Percentiles rank a stretch among this genome's conserved stretches.
These are phyloP conservation scores for Glaciozyma antarctica DNA, from an alignment of 768 basidiomycete species.

Conservation along the genomic window DNA sequence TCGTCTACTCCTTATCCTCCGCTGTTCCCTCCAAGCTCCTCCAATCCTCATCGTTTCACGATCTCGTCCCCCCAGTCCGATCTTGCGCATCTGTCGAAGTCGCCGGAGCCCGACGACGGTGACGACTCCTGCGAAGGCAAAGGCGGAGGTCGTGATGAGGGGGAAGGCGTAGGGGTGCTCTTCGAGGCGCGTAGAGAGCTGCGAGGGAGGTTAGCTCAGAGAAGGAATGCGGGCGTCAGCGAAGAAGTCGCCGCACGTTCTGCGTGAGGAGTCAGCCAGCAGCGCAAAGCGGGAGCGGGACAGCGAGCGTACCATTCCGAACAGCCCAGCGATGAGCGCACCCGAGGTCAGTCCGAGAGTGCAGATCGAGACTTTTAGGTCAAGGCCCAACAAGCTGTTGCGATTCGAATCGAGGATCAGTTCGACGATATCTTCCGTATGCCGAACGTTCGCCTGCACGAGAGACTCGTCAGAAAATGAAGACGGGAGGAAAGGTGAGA, in stretches of 20 bases:
- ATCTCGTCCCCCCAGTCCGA: conserved; percentile 35
- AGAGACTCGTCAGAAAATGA: background rate
- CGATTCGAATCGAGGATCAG: conserved; percentile 92
- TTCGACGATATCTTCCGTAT: conserved; percentile 96
- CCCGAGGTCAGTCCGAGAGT: conserved; percentile 89
- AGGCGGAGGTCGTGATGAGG: conserved; percentile 53
- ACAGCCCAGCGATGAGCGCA: conserved; percentile 78
- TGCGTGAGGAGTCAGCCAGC: background rate
- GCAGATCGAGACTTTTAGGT: conserved; percentile 86
- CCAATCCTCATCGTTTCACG: background rate
- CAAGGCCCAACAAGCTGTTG: conserved; percentile 78
- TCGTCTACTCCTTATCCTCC: no score
- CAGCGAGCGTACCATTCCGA: conserved; percentile 60
- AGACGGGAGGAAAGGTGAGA: background rate
- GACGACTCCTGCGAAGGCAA: conserved; percentile 53
- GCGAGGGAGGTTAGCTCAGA: conserved; percentile 20
- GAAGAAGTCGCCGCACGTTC: conserved; percentile 9
- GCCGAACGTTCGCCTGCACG: conserved; percentile 74
- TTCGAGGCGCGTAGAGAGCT: conserved; percentile 71
- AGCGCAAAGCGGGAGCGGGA: background rate
- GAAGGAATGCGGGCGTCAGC: background rate
- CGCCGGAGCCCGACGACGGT: conserved; percentile 60
- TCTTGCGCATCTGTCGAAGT: conserved; percentile 39
- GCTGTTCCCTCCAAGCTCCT: background rate
- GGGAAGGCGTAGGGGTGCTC: conserved; percentile 63